Base-by-base conservation (phyloP, 495 filamentous ascomycete genomes). In the Penicillium coffeae region DNA sequence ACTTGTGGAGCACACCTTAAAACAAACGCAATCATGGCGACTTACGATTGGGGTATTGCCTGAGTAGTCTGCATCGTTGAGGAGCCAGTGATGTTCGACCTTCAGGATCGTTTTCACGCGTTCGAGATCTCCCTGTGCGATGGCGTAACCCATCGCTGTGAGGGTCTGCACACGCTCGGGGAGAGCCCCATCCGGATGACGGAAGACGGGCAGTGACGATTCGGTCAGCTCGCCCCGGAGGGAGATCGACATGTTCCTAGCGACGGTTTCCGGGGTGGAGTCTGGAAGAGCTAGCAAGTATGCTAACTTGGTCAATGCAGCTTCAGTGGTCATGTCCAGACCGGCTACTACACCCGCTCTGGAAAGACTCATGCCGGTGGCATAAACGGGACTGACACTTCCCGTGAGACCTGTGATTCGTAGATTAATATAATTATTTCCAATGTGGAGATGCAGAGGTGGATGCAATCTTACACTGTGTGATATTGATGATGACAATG, bases 271-370 rank as follows among this genome's bases (percentile, higher is more conserved):
- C 18, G 81, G 74, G 0, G 73, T 71, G n/a, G 84, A 62, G 3
- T 73, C 78, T 8, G 84, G 85, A 1, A 81, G 58, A 2, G 90
- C 88, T 7, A 98, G 78, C 1, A 96, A 77, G 59, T 92, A 96
- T 1, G 89, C 88, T 9, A 98, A 75, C 70, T 98, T 98, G 1
- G 93, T 95, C 51, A 97, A 75, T 0, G 93, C 93, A 12, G 88
- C 92, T 69, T 98, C 93, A 12, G 88, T 87, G 0, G 93, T 98
- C 73, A 98, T 77, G 62, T 98, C 93, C 47, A 91, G 78, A 4
- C 93, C 93, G 54, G 94, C 90, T 0, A 98, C 88, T 7, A 98
- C 88, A 3, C 93, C 93, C 3, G 89, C 89, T 16, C 81, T 78
- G n/a, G 88, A 90, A 10, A 98, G 74, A 32, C 80, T 82, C 58